A percentile compares a stretch with the other conserved stretches of the same genome.
Evolutionary conservation across 306 rosid genomes (phyloP).

Genomic region (Vigna reflexopilosa): DNA sequence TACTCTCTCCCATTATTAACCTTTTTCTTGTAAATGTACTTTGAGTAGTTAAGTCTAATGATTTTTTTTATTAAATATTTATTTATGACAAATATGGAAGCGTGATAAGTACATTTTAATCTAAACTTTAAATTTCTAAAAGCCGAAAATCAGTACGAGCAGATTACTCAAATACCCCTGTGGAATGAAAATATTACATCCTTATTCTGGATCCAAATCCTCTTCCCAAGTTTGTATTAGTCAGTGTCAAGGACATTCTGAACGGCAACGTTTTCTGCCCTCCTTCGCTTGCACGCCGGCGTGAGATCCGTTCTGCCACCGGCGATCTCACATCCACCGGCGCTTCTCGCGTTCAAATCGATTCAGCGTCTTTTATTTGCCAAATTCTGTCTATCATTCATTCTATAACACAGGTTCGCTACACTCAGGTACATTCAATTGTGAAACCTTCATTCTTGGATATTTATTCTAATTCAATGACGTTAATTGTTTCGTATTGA

Average conservation of each 20-base stretch:
- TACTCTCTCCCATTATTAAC: not conserved
- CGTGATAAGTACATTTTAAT: too few species aligned
- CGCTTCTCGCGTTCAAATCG: constrained; percentile 33
- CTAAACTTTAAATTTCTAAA: too few species aligned
- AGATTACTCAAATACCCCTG: constrained; percentile 42
- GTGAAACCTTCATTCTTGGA: constrained; percentile 8
- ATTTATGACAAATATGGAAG: too few species aligned
- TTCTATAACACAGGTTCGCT: constrained; percentile 26
- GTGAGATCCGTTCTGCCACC: constrained; percentile 55
- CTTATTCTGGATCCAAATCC: constrained; percentile 39
- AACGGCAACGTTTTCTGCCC: constrained; percentile 53
- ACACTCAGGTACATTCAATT: constrained; percentile 41
- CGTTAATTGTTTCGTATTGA: constrained; percentile 10
- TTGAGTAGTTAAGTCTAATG: too few species aligned
- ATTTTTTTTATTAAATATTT: too few species aligned
- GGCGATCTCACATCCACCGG: constrained; percentile 56
- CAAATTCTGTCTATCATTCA: constrained; percentile 28
- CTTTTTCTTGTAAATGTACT: not conserved
- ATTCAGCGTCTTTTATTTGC: constrained; percentile 1
- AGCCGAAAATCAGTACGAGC: not conserved
- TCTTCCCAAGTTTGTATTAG: constrained; percentile 7
- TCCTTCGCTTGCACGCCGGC: constrained; percentile 34
- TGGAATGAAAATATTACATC: not conserved
- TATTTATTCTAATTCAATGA: constrained; percentile 21
- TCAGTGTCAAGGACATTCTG: constrained; percentile 1